phyloP scores from a whole-genome alignment of 1,284 basidiomycete genomes.

The Ceratobasidium sp. region DNA sequence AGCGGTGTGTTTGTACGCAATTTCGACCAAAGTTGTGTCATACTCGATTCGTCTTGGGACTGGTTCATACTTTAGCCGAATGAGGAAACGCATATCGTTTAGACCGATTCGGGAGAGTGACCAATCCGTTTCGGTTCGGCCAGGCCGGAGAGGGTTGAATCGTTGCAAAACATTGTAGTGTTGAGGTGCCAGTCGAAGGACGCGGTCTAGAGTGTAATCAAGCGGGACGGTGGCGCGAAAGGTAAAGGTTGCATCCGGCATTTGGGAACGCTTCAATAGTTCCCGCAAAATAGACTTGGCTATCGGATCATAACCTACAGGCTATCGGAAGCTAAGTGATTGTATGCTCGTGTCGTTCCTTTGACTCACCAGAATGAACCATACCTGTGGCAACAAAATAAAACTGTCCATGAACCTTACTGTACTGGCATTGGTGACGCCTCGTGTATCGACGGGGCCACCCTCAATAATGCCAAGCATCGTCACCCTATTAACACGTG shows the following conservation, averaged over 20 bases:
- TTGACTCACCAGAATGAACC: slow-evolving; percentile 9
- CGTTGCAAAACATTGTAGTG: background rate
- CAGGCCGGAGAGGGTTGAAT: too few relatives aligned
- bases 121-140: background rate
- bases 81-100: background rate
- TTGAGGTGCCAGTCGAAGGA: background rate
- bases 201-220: background rate
- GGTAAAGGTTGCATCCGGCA: background rate
- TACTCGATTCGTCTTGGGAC: background rate
- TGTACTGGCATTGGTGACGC: background rate
- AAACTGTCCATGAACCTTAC: background rate
- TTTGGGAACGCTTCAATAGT: background rate
- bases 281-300: background rate
- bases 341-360: background rate
- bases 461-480: slow-evolving; percentile 17
- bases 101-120: background rate
- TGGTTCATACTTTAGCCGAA: background rate
- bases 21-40: background rate
- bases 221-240: background rate
- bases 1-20: background rate
- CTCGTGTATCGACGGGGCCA: background rate
- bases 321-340: background rate
- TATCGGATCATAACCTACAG: background rate
- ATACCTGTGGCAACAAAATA: background rate
- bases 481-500: background rate